phyloP scores from a whole-genome alignment of 2,329 filamentous ascomycete species.

The Cryphonectria radicalis region DNA sequence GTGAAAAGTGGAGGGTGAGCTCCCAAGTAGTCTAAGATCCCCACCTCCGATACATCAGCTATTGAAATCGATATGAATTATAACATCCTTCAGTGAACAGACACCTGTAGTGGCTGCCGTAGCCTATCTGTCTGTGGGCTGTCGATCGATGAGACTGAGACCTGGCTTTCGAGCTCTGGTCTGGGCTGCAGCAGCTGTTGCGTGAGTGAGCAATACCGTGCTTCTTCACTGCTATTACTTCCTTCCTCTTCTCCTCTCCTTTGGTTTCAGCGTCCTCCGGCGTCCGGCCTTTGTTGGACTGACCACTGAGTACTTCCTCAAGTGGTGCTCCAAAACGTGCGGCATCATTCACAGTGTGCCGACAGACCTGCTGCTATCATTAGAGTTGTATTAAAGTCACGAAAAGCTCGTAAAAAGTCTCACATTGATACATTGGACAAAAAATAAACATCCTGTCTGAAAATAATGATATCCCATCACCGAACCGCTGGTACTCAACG shows the following conservation, averaged over 20 bases:
- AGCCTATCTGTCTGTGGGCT: not conserved
- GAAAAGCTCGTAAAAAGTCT: too few species aligned
- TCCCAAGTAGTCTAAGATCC: not conserved
- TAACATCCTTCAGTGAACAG: not conserved
- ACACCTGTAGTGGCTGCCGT: not conserved
- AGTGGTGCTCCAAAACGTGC: not conserved
- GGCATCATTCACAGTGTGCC: not conserved
- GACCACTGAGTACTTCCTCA: too few species aligned
- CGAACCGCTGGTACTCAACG: too few species aligned
- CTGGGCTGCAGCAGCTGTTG: not conserved
- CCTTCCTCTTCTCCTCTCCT: not conserved
- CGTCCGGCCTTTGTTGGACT: too few species aligned
- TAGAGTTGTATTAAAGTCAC: not conserved
- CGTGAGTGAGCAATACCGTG: not conserved
- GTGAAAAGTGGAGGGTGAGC: not conserved
- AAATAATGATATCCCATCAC: too few species aligned
- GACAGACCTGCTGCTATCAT: not conserved
- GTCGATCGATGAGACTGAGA: not conserved
- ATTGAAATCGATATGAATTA: not conserved
- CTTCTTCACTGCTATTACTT: not conserved
- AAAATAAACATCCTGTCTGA: too few species aligned
- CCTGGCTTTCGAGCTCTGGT: not conserved
- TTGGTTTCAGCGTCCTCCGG: not conserved
- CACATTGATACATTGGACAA: not conserved
- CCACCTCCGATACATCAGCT: not conserved